Evolutionary conservation across 441 rosid genomes (phyloP).

Genomic region (Pelargonium myrrhifolium): DNA sequence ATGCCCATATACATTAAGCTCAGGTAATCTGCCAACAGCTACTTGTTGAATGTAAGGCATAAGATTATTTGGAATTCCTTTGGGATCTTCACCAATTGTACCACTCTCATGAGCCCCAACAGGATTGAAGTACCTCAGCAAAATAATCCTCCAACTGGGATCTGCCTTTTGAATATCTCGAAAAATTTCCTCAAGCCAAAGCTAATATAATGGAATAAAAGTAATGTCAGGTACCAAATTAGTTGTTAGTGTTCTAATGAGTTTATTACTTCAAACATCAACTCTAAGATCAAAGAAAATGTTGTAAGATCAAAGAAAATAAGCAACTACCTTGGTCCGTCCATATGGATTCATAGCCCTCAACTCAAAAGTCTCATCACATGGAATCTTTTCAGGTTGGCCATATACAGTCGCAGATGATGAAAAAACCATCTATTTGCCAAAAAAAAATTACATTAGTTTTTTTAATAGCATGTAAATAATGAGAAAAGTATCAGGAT

Average conservation of each 20-base stretch:
- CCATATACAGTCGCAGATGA: slow-evolving; percentile 76
- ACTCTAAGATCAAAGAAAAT: not conserved
- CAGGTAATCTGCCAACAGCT: slow-evolving; percentile 56
- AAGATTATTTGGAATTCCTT: slow-evolving; percentile 61
- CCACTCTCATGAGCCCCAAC: slow-evolving; percentile 77
- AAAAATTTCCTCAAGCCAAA: slow-evolving; percentile 66
- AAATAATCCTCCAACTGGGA: slow-evolving; percentile 57
- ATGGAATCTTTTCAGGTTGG: slow-evolving; percentile 61
- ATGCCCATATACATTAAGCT: slow-evolving; percentile 59
- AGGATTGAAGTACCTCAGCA: slow-evolving; percentile 66
- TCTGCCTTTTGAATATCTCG: slow-evolving; percentile 54
- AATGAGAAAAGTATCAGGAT: not conserved
- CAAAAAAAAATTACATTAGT: slow-evolving; percentile 1
- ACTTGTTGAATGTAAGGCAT: slow-evolving; percentile 79
- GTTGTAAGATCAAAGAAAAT: not conserved
- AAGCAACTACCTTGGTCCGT: slow-evolving; percentile 48
- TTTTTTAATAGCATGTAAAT: not conserved
- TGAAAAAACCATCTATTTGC: slow-evolving; percentile 54
- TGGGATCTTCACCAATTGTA: slow-evolving; percentile 69
- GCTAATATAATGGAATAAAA: slow-evolving; percentile 24
- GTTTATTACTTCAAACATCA: not conserved
- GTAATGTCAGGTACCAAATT: not conserved
- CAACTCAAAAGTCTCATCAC: slow-evolving; percentile 50
- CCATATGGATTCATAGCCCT: slow-evolving; percentile 72
- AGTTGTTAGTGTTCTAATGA: slow-evolving; percentile 1